Evolutionary conservation across 1,284 basidiomycete genomes (phyloP), one percentile per base, ranked within the genome.

Genomic region (Ceraceosorus guamensis): DNA sequence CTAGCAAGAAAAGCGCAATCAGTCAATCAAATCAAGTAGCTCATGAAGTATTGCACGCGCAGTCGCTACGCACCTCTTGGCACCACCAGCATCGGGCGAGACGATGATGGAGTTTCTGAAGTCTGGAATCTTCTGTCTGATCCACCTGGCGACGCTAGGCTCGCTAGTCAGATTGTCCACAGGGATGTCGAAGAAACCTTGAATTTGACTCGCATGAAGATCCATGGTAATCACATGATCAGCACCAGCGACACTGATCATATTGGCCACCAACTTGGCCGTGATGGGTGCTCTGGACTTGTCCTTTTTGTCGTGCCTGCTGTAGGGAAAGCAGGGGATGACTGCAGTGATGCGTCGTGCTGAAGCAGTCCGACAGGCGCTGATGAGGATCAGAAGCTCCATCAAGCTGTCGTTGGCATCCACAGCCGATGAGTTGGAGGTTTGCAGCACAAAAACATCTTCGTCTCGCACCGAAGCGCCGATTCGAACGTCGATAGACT

Each of bases 221-320:
- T 98, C 93, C 86, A 98, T 92, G 18, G 93, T 98, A 73, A 98
- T 98, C 72, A 98, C 89, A 76, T 98, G 93, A 80, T 98, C 92
- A 67, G 90, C 92, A 33, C 93, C 93, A 13, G 95, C 93, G 31
- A 95, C 89, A 44, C 86, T 88, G 58, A 98, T 82, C 85, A 98
- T 92, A 79, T 97, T 98, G 48, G 93, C 93, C 37, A 92, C 90
- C 56, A 98, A 84, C 81, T 98, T 98, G 57, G 95, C 92, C 1
- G 95, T 97, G 78, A 98, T 96, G 31, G 95, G 93, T 2, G 92
- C 91, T 37, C 93, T 84, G 16, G 86, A 87, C 81, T 91, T 90
- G 81, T 98, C 91, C 82, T 98, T 98, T 80, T 96, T 95, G 82
- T 97, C 93, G 83, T 91, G 91, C 34, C 93, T 82, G 6, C 92